These are phyloP conservation scores for Myriosclerotinia curreyana DNA, from an alignment of 2,329 filamentous ascomycete species.

Conservation along the genomic window DNA sequence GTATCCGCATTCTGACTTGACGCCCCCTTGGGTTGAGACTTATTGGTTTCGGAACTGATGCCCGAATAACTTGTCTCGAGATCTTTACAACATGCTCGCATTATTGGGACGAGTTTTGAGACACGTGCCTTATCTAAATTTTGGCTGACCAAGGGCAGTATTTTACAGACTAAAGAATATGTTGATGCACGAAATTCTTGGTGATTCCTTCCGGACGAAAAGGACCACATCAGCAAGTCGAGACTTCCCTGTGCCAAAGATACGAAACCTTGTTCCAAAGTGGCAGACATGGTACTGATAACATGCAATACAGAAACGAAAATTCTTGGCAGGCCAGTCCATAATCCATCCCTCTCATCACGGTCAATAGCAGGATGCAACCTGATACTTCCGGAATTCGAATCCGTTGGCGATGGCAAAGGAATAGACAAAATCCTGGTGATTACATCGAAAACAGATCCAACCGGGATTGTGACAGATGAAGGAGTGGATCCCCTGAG, in stretches of 20 bases:
- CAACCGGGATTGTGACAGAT: slow-evolving; percentile 64
- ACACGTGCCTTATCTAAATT: slow-evolving; percentile 65
- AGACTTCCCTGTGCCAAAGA: slow-evolving; percentile 62
- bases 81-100: slow-evolving; percentile 72
- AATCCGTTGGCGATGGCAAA: slow-evolving; percentile 43
- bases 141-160: slow-evolving; percentile 56
- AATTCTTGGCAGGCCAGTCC: slow-evolving; percentile 68
- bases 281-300: slow-evolving; percentile 53
- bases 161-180: slow-evolving; percentile 57
- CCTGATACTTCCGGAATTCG: slow-evolving; percentile 43
- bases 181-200: slow-evolving; percentile 55
- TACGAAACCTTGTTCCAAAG: slow-evolving; percentile 56
- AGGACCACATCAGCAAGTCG: slow-evolving; percentile 70
- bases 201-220: slow-evolving; percentile 54
- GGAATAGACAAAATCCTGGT: slow-evolving; percentile 67
- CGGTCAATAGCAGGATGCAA: slow-evolving; percentile 70
- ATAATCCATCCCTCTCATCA: slow-evolving; percentile 79
- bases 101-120: slow-evolving; percentile 57
- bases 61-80: slow-evolving; percentile 52
- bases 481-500: slow-evolving; percentile 62
- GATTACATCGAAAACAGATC: slow-evolving; percentile 64
- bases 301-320: slow-evolving; percentile 69
- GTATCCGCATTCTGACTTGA: slow-evolving; percentile 65
- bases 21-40: slow-evolving; percentile 32
- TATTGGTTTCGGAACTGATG: slow-evolving; percentile 34